phyloP scores from a whole-genome alignment of 768 basidiomycete species.

The Exsudoporus frostii region DNA sequence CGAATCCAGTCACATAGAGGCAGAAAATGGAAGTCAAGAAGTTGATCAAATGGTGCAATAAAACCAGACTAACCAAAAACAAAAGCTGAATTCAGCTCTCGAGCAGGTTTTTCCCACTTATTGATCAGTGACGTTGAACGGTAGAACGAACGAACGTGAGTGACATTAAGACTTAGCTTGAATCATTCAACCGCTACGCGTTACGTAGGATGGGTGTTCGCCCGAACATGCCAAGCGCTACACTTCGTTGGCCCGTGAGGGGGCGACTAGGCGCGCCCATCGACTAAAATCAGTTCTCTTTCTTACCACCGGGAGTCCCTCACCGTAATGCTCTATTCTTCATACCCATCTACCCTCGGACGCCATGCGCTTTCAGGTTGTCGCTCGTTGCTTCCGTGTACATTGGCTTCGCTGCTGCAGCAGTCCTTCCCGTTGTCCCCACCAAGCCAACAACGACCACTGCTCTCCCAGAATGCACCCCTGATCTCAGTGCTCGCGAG shows the following conservation, averaged over 20 bases:
- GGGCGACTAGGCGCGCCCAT: neutral
- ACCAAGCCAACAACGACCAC: neutral
- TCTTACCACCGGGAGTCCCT: neutral
- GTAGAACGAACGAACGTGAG: too few species aligned
- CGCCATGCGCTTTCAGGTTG: slow-evolving; percentile 5
- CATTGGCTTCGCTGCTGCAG: neutral
- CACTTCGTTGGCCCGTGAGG: neutral
- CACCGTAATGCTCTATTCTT: neutral
- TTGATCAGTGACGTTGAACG: too few species aligned
- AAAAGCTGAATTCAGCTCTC: too few species aligned
- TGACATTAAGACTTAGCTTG: too few species aligned
- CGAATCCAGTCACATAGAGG: too few species aligned
- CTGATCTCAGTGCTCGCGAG: neutral
- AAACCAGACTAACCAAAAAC: too few species aligned
- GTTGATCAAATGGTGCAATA: too few species aligned
- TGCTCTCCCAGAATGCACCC: too few species aligned
- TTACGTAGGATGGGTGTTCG: neutral
- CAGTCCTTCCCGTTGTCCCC: neutral
- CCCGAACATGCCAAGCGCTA: neutral
- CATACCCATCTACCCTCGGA: neutral
- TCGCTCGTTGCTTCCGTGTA: slow-evolving; percentile 2
- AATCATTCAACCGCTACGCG: too few species aligned
- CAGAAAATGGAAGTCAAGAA: too few species aligned
- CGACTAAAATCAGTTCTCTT: neutral
- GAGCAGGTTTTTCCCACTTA: too few species aligned